Base-by-base conservation (phyloP, 2,329 filamentous ascomycete species). In the Fusarium abutilonis region DNA sequence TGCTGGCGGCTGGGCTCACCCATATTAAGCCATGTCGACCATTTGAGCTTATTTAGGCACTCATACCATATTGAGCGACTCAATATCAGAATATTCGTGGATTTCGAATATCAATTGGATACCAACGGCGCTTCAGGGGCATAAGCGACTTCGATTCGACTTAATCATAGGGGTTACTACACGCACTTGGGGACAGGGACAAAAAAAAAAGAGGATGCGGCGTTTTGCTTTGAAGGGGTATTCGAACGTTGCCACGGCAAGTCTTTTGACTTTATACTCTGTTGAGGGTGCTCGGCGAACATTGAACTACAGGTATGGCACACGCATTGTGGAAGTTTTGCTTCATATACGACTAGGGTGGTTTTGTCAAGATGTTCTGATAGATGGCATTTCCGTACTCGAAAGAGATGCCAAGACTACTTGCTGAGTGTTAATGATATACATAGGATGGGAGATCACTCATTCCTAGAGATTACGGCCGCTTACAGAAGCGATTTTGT, bases 1-100 rank as follows among this genome's bases (percentile, higher is more conserved):
- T 69, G 94, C 93, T 43, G 95, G 95, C 69, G 95, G 95, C 57
- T 99, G 93, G 92, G 87, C 91, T 56, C 80, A 79, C 60, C 78
- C 79, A 48, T 81, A 73, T 76, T 53, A 35, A 48, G 56, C 28
- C 39, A 26, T 31, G 23, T 19, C 26, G 17, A 44, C 23, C 29
- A 45, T 48, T 58, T 39, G 53, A 59, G 21, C 36, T 57, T 39
- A 47, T 21, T 29, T 36, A 13, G 29, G 29, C 38, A 32, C 31
- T 39, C 21, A 36, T 35, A 44, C 36, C 36, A 46, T 34, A 35
- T 50, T 32, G 40, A 26, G 32, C 34, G 45, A 21, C 42, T 40
- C 23, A 19, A 15, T 34, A 32, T 28, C 48, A 49, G 21, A n/a
- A 36, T 15, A 53, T 59, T 43, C 38, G 32, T 52, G 38, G 45